Evolutionary conservation across 2,329 filamentous ascomycete species (phyloP), one percentile per base, ranked within the genome.

Genomic region (Fusarium subtropicale): DNA sequence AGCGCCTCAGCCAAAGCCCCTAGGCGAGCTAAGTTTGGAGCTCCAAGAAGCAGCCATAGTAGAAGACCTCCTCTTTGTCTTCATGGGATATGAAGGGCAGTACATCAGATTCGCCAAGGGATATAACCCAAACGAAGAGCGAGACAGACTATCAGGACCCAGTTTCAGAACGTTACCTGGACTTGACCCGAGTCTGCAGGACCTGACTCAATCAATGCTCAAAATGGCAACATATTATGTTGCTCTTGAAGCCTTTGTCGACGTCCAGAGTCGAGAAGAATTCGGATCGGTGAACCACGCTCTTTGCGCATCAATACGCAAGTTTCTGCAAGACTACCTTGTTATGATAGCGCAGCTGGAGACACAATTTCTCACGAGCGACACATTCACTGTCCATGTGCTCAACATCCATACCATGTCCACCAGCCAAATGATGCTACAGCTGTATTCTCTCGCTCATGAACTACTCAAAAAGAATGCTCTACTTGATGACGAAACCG

Each of bases 31-130:
- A 62, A 89, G 90, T 1, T 82, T 97, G 30, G 91, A 97, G 69
- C 87, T 88, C 4, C 96, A 99, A 79, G 96, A 99, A 81, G 88
- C 90, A 26, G 92, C 89, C 11, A 91, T 99, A 47, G 84, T 98
- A 44, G 94, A 97, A 72, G 96, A 99, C 74, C 81, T 99, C 18
- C 81, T 98, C 36, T 97, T 95, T 76, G 94, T 97, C 7, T 97
- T 98, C 74, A 97, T 99, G 94, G 96, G 96, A 26, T 97, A 94
- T 69, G 96, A 99, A 80, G 96, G 96, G n/a, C 94, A 97, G 78
- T 98, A 98, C 77, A 92, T 99, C 66, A 92, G 93, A 57, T 98
- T 93, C 77, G 87, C 87, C 61, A 91, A 93, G 71, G 87, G 88
- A 11, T 98, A 97, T 78, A 90, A 97, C 72, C 93, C 94, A 0